These are phyloP conservation scores for Metarhizium sp. DNA, from an alignment of 2,329 filamentous ascomycete species.

Conservation along the genomic window DNA sequence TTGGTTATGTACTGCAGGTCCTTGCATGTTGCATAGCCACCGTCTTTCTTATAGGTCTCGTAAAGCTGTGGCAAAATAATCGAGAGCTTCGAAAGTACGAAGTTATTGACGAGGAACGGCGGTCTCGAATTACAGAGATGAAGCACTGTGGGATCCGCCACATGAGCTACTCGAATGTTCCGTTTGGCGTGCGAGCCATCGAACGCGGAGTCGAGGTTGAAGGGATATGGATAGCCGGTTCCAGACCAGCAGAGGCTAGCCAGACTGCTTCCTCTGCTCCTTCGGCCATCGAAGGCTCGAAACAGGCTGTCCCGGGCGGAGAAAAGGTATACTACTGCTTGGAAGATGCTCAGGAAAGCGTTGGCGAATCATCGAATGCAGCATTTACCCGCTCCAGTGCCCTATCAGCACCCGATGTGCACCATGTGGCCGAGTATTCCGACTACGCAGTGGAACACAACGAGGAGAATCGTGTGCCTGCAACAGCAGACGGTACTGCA, in stretches of 20 bases:
- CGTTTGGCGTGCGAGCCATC: conserved; percentile 79
- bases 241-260: conserved; percentile 28
- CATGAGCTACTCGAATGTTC: conserved; percentile 48
- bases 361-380: background rate
- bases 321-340: background rate
- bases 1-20: conserved; percentile 39
- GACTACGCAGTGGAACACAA: background rate
- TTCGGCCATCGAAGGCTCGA: conserved; percentile 7
- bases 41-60: conserved; percentile 58
- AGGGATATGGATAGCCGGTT: conserved; percentile 67
- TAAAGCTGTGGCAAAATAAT: conserved; percentile 57
- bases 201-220: conserved; percentile 77
- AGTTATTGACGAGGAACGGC: conserved; percentile 57
- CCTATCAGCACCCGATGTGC: background rate
- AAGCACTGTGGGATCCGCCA: conserved; percentile 41
- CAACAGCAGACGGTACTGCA: background rate
- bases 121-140: conserved; percentile 42
- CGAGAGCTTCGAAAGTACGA: conserved; percentile 47
- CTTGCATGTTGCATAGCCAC: conserved; percentile 61
- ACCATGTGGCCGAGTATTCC: background rate
- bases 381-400: background rate
- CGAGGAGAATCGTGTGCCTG: background rate
- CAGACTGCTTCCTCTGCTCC: conserved; percentile 15
- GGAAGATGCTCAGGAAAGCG: background rate
- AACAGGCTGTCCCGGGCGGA: background rate